phyloP scores from a whole-genome alignment of 169 alveolate genomes.

The Fabrea salina region DNA sequence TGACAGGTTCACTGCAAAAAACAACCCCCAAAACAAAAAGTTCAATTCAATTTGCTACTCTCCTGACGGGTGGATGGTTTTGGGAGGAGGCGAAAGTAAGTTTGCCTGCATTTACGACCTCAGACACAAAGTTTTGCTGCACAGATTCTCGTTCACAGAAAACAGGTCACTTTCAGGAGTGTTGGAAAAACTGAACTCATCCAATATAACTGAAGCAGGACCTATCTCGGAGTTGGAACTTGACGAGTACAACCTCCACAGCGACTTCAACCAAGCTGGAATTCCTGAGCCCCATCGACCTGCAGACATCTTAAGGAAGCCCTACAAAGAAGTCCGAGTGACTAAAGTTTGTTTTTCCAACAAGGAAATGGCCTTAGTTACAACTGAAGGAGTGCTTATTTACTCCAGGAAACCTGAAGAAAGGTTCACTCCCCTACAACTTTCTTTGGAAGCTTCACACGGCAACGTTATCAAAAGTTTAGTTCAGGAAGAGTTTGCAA shows the following conservation, averaged over 20 bases:
- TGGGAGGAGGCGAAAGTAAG: slow-evolving; percentile 84
- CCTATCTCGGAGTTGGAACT: neutral
- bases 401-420: neutral
- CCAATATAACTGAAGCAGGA: neutral
- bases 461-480: neutral
- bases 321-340: neutral
- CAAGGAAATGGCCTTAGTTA: neutral
- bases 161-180: slow-evolving; percentile 82
- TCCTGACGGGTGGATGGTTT: slow-evolving; percentile 70
- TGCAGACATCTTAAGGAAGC: neutral
- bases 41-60: slow-evolving; percentile 69
- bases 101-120: slow-evolving; percentile 76
- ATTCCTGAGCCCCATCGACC: slow-evolving; percentile 2
- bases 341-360: neutral
- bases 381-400: slow-evolving; percentile 26
- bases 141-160: slow-evolving; percentile 65
- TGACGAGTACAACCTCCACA: neutral
- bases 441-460: neutral
- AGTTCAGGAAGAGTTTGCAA: neutral
- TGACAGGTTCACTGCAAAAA: slow-evolving; percentile 69
- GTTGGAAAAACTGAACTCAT: slow-evolving; percentile 58
- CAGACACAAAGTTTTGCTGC: slow-evolving; percentile 68
- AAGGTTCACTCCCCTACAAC: neutral
- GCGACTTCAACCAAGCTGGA: slow-evolving; percentile 24
- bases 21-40: slow-evolving; percentile 63